These are phyloP conservation scores for Neocatenulostroma microsporum DNA, from an alignment of 2,329 filamentous ascomycete species.

Conservation along the genomic window DNA sequence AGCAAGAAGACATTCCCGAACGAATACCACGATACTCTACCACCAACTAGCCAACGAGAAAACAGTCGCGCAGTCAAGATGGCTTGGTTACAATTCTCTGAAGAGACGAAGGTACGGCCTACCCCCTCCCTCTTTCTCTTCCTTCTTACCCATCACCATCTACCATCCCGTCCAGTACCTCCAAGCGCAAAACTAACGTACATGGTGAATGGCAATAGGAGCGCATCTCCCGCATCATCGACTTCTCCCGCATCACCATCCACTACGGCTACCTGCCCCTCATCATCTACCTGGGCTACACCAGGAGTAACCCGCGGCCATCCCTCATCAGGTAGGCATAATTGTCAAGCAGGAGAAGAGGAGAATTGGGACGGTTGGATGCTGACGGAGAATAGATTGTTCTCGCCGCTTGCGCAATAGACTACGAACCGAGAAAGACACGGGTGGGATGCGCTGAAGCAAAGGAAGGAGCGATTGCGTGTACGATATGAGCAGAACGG, in stretches of 20 bases:
- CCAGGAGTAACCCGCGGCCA: constrained; percentile 84
- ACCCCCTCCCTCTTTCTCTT: constrained; percentile 4
- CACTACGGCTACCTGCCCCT: constrained; percentile 98
- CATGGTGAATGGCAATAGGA: constrained; percentile 52
- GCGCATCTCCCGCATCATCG: constrained; percentile 95
- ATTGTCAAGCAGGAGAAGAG: not conserved
- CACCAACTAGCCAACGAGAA: too few species aligned
- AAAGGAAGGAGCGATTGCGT: constrained; percentile 2
- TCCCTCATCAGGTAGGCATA: constrained; percentile 59
- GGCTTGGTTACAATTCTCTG: constrained; percentile 59
- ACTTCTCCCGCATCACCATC: constrained; percentile 84
- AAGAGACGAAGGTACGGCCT: constrained; percentile 79
- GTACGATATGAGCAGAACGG: constrained; percentile 13
- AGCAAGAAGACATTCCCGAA: too few species aligned
- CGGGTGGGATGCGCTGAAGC: not conserved
- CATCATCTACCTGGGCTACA: constrained; percentile 96
- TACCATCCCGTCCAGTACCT: constrained; percentile 18
- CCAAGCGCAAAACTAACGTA: constrained; percentile 12
- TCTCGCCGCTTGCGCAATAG: constrained; percentile 28
- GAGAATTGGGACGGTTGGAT: not conserved
- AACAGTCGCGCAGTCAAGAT: too few species aligned
- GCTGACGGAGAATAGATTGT: constrained; percentile 11
- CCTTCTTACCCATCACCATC: constrained; percentile 1
- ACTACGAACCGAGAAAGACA: constrained; percentile 6
- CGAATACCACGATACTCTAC: too few species aligned